Evolutionary conservation across 768 basidiomycete genomes (phyloP).

Genomic region (Suillus decipiens): DNA sequence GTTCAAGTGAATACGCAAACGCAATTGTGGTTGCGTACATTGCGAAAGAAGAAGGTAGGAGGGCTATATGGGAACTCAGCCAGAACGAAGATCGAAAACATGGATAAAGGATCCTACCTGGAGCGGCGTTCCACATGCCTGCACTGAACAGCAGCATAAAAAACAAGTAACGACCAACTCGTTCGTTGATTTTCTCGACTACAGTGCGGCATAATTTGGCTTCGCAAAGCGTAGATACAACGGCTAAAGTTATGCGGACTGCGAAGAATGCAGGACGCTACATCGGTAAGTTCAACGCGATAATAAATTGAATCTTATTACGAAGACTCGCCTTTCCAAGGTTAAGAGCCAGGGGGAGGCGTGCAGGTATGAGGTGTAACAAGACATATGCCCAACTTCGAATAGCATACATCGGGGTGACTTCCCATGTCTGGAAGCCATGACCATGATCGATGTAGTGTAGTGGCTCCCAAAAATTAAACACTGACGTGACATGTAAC

Average conservation of each 20-base stretch:
- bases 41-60: conserved; percentile 93
- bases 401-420: conserved; percentile 87
- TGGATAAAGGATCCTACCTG: conserved; percentile 50
- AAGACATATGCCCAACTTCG: conserved; percentile 94
- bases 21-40: conserved; percentile 89
- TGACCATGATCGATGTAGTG: conserved; percentile 86
- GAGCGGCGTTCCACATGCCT: conserved; percentile 93
- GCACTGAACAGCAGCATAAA: conserved; percentile 84
- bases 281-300: conserved; percentile 15
- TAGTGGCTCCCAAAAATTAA: conserved; percentile 98
- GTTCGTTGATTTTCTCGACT: conserved; percentile 79
- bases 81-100: not conserved
- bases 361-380: conserved; percentile 71
- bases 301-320: not conserved
- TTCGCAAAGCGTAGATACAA: conserved; percentile 76
- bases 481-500: conserved; percentile 56
- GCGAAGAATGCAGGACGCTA: conserved; percentile 90
- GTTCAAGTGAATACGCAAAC: conserved; percentile 64
- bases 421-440: conserved; percentile 99
- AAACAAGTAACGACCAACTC: conserved; percentile 91
- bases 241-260: conserved; percentile 76
- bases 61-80: conserved; percentile 51
- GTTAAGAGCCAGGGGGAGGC: conserved; percentile 55
- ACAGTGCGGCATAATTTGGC: conserved; percentile 81
- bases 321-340: conserved; percentile 66